Evolutionary conservation across 2,329 filamentous ascomycete genomes (phyloP), one percentile per base, ranked within the genome.

Genomic region (Chaetomium olivaceum): DNA sequence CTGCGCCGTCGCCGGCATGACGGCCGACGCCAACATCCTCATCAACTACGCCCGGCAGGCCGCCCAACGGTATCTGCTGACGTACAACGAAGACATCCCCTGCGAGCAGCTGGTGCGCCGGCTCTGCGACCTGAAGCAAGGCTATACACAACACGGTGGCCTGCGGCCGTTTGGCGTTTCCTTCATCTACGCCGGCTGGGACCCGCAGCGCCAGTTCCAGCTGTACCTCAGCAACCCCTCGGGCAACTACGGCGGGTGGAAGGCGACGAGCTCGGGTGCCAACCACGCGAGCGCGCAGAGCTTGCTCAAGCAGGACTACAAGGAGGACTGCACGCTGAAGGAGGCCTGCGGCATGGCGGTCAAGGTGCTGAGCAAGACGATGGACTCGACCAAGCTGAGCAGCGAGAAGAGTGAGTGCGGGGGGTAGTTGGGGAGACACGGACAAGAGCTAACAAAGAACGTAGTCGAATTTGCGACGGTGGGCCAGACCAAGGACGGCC

Each of bases 1-100:
- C 81, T 97, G 93, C 80, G 95, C 95, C 68, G 95, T 99, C 67
- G 95, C 95, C 74, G 95, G 95, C 77, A 98, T 99, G 94, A 99
- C 93, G 55, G 95, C 95, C 76, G 95, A 99, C 78, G 95, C 95
- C 79, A 99, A 99, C 84, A 99, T 99, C 80, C 92, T 99, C 78
- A 99, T 99, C 88, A 99, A 99, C 85, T 97, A 96, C 81, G 96
- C 95, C 78, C 93, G 95, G 74, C 92, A 97, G 87, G 91, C 92
- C 75, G 95, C 95, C 74, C 95, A 99, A 83, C 89, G 91, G 77
- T 98, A 99, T 82, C 94, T 99, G 78, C 88, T 97, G 72, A 99
- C 94, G 75, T 99, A 99, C 86, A 97, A 98, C 84, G 93, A 97
- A 90, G 95, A 99, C 77, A 99, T 99, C 71, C 95, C 95, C 66